Base-by-base conservation (phyloP, 495 filamentous ascomycete species). In the Aspergillus affinis region DNA sequence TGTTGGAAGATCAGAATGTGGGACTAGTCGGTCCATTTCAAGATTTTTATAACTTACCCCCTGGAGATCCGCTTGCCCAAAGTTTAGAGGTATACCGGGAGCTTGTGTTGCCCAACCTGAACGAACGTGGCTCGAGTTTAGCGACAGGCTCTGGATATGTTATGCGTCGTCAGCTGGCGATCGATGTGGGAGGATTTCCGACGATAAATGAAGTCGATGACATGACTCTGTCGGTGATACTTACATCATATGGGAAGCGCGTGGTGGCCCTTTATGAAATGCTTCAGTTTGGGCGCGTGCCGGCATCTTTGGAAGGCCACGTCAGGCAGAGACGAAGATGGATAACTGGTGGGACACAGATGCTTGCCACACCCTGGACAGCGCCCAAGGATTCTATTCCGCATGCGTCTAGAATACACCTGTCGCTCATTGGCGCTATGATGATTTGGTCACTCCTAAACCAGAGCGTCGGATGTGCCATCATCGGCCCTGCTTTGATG, bases 21-120 rank as follows among this genome's bases (percentile, higher is more conserved):
- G 71, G 66, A 4, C 55, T 79, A 6, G 61, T 75, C 17, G 71
- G 68, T 17, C 72, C 74, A 1, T 56, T 68, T 5, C 72, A 83
- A 62, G 72, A 78, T 48, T 84, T 81, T 63, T 82, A 81, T 63
- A 84, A 85, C 59, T 63, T 81, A 0, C 82, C 82, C 0, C 46
- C 54, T 0, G 70, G 70, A 8, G 82, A 86, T 62, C 78, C 81
- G 0, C 70, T 85, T 6, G 72, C 64, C 0, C 82, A 84, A 60
- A 68, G 67, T 23, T 74, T 77, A 36, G 61, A 69, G 9, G 71
- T 80, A 47, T 81, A 78, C 59, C 76, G 72, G 51, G 75, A 74
- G 0, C 77, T 72, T 50, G 61, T 67, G 12, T 72, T 72, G 52
- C 58, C 74, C 0, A 66, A 70, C 13, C 64, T 76, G 13, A 65